Conservation (phyloP, 1,284 basidiomycete genomes). For the Cryptococcus sp. region DNA sequence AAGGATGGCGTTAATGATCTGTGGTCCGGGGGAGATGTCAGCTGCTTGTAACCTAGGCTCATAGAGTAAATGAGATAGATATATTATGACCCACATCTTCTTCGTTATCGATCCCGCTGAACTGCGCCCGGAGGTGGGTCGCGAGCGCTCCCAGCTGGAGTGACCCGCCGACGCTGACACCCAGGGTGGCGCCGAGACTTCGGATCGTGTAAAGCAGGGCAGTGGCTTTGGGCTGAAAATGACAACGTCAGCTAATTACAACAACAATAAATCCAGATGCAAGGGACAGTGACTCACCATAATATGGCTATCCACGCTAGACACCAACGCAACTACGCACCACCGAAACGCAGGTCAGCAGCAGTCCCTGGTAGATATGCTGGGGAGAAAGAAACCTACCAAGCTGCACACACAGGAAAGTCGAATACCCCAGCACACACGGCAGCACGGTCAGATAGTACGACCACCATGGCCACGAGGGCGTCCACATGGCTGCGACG, state of each 20-base stretch:
- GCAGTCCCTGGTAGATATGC: not conserved
- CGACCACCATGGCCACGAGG: slow-evolving; percentile 33
- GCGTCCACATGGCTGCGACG: slow-evolving; percentile 39
- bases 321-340: slow-evolving; percentile 41
- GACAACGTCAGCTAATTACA: not conserved
- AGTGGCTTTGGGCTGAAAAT: slow-evolving; percentile 43
- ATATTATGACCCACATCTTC: slow-evolving; percentile 16
- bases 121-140: slow-evolving; percentile 14
- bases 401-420: slow-evolving; percentile 43
- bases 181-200: slow-evolving; percentile 45
- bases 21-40: not conserved
- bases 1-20: slow-evolving; percentile 42
- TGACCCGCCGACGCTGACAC: slow-evolving; percentile 42
- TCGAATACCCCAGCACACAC: slow-evolving; percentile 45
- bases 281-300: slow-evolving; percentile 31
- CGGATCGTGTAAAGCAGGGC: slow-evolving; percentile 48
- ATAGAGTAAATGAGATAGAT: not conserved
- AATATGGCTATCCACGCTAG: slow-evolving; percentile 37
- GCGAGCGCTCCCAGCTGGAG: slow-evolving; percentile 44
- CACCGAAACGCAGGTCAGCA: not conserved
- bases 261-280: no score
- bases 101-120: slow-evolving; percentile 16
- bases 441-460: slow-evolving; percentile 47
- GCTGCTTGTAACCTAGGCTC: not conserved
- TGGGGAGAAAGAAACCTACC: slow-evolving; percentile 22